Conservation (phyloP, 257 asterid genomes). For the Knoxia roxburghii region DNA sequence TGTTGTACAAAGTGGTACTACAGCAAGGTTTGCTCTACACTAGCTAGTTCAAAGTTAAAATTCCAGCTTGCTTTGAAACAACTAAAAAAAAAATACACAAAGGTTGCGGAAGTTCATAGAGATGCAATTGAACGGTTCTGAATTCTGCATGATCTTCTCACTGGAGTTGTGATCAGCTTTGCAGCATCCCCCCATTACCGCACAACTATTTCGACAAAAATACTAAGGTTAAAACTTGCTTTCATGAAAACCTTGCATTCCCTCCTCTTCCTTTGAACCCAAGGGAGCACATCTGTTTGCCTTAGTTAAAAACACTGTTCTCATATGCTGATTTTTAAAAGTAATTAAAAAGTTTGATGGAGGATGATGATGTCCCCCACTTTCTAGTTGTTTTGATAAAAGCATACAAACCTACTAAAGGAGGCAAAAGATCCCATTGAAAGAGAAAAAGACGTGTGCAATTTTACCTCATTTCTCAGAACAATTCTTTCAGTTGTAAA, state of each 20-base stretch:
- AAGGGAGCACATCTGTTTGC: no score
- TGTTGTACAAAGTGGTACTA: background rate
- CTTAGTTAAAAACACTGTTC: no score
- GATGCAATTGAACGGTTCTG: constrained; percentile 44
- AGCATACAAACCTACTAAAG: no score
- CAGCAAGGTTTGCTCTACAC: background rate
- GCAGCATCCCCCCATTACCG: constrained; percentile 35
- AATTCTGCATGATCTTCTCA: constrained; percentile 67
- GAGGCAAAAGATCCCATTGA: background rate
- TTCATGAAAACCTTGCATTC: background rate
- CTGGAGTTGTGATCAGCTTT: constrained; percentile 40
- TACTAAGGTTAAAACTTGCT: background rate
- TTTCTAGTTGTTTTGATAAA: no score
- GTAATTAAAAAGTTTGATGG: no score
- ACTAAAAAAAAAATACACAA: background rate
- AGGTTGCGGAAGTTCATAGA: constrained; percentile 31
- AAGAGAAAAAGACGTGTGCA: background rate
- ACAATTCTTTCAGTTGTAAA: constrained; percentile 36
- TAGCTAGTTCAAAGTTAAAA: background rate
- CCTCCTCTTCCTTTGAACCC: no score
- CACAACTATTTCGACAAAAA: constrained; percentile 37
- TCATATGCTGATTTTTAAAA: no score
- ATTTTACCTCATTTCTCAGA: constrained; percentile 45
- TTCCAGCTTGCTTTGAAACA: constrained; percentile 14
- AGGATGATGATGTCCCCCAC: no score